Evolutionary conservation across 1,139 yeast species (phyloP).

Genomic region (Scheffersomyces stambukii): DNA sequence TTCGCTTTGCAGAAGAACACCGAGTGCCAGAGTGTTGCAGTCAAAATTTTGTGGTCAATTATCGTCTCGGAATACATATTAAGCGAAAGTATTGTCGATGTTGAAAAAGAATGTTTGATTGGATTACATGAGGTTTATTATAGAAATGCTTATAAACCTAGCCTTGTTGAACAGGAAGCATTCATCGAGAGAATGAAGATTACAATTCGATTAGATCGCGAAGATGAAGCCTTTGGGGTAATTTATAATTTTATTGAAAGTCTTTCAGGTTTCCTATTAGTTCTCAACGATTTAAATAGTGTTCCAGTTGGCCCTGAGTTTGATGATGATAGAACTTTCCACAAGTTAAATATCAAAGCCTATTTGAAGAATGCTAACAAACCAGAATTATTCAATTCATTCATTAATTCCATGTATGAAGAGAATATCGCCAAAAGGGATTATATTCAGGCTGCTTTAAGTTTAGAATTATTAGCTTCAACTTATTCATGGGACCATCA

Average conservation of each 20-base stretch:
- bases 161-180: conserved; percentile 47
- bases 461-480: conserved; percentile 72
- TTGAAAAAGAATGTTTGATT: conserved; percentile 59
- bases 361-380: conserved; percentile 74
- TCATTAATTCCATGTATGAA: conserved; percentile 71
- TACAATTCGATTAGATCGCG: conserved; percentile 54
- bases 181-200: conserved; percentile 51
- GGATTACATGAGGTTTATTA: conserved; percentile 66
- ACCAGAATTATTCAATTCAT: conserved; percentile 76
- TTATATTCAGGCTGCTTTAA: conserved; percentile 77
- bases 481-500: conserved; percentile 76
- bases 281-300: conserved; percentile 62
- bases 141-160: conserved; percentile 54
- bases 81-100: conserved; percentile 50
- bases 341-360: conserved; percentile 70
- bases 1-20: conserved; percentile 67
- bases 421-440: conserved; percentile 58
- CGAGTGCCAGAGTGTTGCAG: conserved; percentile 62
- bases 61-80: conserved; percentile 63
- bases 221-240: conserved; percentile 60
- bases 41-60: conserved; percentile 67
- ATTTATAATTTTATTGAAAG: conserved; percentile 53
- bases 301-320: conserved; percentile 83
- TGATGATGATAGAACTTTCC: conserved; percentile 83
- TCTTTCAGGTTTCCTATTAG: conserved; percentile 59